Evolutionary conservation across 371 early-diverging fungal species (phyloP).

Genomic region (Apophysomyces elegans): DNA sequence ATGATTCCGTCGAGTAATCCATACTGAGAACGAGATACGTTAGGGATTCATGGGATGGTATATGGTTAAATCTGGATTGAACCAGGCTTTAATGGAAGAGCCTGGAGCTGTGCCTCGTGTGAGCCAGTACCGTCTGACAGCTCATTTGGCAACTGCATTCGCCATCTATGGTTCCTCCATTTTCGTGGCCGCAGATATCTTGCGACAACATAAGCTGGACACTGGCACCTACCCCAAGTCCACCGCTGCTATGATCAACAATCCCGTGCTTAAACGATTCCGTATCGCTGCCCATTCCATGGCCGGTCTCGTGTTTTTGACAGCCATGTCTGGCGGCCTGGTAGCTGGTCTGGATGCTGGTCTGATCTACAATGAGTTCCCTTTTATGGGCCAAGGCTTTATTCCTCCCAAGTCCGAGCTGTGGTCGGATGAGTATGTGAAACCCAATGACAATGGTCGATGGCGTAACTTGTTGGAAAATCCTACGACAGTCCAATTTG

Average conservation of each 20-base stretch:
- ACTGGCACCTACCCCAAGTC: conserved; percentile 52
- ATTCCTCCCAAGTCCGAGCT: conserved; percentile 74
- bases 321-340: conserved; percentile 92
- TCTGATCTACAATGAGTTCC: conserved; percentile 94
- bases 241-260: conserved; percentile 48
- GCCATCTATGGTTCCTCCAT: conserved; percentile 81
- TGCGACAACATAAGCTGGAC: conserved; percentile 66
- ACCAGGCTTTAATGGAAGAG: conserved; percentile 76
- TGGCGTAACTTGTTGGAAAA: conserved; percentile 93
- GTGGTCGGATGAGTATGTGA: conserved; percentile 67
- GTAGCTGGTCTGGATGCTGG: conserved; percentile 98
- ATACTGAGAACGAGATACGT: too few species aligned
- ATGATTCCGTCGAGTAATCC: background rate
- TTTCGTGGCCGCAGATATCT: conserved; percentile 78
- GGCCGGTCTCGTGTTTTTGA: conserved; percentile 78
- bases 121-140: conserved; percentile 91
- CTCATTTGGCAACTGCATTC: conserved; percentile 92
- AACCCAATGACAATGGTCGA: conserved; percentile 55
- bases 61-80: conserved; percentile 95
- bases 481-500: conserved; percentile 93
- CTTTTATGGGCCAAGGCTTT: conserved; percentile 84
- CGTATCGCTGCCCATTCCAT: conserved; percentile 64
- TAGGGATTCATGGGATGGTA: conserved; percentile 97
- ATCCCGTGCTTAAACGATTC: conserved; percentile 63
- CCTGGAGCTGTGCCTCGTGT: conserved; percentile 91